Percentiles rank a stretch among this genome's conserved stretches.
These are phyloP conservation scores for Plantago ovata DNA, from an alignment of 257 asterid genomes.

Conservation along the genomic window DNA sequence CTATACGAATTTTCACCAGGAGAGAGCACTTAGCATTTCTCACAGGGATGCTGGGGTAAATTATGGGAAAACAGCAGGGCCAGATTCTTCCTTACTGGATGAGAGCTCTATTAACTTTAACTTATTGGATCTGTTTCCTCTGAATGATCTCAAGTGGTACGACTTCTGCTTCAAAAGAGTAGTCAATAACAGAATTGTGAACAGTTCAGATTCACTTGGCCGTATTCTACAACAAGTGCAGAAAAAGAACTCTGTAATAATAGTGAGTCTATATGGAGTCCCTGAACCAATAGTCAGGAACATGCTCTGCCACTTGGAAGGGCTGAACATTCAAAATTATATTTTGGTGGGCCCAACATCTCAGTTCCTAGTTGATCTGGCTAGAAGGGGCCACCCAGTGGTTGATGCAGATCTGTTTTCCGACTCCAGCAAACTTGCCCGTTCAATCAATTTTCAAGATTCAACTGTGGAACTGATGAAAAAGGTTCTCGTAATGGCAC, in stretches of 20 bases:
- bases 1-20: conserved; percentile 69
- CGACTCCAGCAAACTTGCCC: conserved; percentile 29
- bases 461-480: conserved; percentile 39
- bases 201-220: conserved; percentile 46
- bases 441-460: conserved; percentile 42
- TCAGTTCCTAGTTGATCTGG: conserved; percentile 59
- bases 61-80: conserved; percentile 83
- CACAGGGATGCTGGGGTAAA: conserved; percentile 95
- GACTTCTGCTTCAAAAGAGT: conserved; percentile 81
- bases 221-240: conserved; percentile 49
- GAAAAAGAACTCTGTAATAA: conserved; percentile 43
- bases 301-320: conserved; percentile 81
- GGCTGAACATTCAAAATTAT: conserved; percentile 59
- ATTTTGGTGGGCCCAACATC: conserved; percentile 59
- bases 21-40: conserved; percentile 78
- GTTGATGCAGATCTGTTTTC: conserved; percentile 49
- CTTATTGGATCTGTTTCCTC: conserved; percentile 53
- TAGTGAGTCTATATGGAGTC: conserved; percentile 51
- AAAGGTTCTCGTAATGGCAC: conserved; percentile 48
- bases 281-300: conserved; percentile 53
- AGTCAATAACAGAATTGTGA: conserved; percentile 45
- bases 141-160: conserved; percentile 71
- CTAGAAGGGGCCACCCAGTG: conserved; percentile 80
- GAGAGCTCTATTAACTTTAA: conserved; percentile 40
- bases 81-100: conserved; percentile 73